phyloP scores from a whole-genome alignment of 2,329 filamentous ascomycete species.

The Akanthomyces lecanii region DNA sequence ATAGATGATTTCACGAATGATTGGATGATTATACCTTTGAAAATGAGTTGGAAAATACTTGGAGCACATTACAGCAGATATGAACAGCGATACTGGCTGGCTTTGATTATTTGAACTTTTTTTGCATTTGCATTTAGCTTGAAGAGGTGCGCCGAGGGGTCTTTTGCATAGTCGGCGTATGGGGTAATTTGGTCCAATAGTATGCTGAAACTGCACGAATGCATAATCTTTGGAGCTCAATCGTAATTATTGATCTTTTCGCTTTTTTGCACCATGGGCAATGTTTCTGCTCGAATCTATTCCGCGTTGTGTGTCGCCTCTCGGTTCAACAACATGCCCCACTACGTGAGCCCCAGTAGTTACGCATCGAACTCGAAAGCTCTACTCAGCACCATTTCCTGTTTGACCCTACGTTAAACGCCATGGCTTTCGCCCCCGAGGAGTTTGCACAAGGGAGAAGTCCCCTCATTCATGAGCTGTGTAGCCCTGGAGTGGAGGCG shows the following conservation, averaged over 20 bases:
- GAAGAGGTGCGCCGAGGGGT: neutral
- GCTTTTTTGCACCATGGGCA: neutral
- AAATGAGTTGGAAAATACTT: conserved; percentile 1
- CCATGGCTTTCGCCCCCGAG: neutral
- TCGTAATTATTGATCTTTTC: neutral
- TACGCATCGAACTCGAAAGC: neutral
- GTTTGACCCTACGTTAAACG: neutral
- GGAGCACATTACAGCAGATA: neutral
- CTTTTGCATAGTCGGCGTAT: neutral
- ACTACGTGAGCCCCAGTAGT: neutral
- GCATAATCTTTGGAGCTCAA: neutral
- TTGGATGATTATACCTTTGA: conserved; percentile 9
- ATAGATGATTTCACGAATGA: neutral
- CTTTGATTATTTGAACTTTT: neutral
- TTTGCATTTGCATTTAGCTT: neutral
- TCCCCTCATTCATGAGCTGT: conserved; percentile 33
- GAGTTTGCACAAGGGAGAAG: conserved; percentile 24
- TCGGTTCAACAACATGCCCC: neutral
- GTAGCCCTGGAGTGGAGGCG: conserved; percentile 22
- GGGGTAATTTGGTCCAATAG: neutral
- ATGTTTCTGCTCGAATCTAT: neutral
- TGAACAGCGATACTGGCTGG: conserved; percentile 3
- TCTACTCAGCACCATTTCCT: neutral
- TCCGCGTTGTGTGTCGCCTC: no score
- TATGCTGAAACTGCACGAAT: neutral